phyloP scores from a whole-genome alignment of 768 basidiomycete species.

The Boletus rubescentipes region DNA sequence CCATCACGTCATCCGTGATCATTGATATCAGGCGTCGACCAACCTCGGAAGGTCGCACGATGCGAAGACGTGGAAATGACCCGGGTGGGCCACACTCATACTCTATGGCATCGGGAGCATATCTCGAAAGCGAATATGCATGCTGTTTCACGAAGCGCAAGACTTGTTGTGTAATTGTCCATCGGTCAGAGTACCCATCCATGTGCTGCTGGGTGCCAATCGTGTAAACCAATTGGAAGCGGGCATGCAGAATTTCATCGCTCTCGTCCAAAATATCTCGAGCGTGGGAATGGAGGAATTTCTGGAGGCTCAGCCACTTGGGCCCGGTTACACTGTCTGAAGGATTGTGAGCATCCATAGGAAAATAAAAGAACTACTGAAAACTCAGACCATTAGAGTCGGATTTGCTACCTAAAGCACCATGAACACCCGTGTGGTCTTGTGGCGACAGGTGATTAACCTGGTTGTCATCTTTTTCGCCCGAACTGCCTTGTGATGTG shows the following conservation, averaged over 20 bases:
- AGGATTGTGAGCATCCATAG: neutral
- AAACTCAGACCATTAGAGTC: no score
- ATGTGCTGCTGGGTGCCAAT: neutral
- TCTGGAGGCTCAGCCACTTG: neutral
- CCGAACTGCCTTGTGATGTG: no score
- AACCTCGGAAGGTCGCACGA: neutral
- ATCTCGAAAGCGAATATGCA: neutral
- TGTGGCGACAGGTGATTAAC: no score
- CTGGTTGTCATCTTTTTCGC: no score
- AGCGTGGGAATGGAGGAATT: neutral
- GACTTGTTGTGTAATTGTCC: neutral
- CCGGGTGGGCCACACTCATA: neutral
- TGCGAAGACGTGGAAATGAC: neutral
- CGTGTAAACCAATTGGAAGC: neutral
- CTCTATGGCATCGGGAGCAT: neutral
- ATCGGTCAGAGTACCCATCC: neutral
- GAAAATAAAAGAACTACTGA: no score
- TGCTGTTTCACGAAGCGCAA: neutral
- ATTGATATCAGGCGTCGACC: neutral
- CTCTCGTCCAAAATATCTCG: neutral
- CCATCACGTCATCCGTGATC: neutral
- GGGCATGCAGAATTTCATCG: neutral
- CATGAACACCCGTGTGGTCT: no score
- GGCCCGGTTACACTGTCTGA: neutral
- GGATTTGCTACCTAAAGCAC: no score